Base-by-base conservation (phyloP, 768 basidiomycete species). In the Leccinum ochraceum region DNA sequence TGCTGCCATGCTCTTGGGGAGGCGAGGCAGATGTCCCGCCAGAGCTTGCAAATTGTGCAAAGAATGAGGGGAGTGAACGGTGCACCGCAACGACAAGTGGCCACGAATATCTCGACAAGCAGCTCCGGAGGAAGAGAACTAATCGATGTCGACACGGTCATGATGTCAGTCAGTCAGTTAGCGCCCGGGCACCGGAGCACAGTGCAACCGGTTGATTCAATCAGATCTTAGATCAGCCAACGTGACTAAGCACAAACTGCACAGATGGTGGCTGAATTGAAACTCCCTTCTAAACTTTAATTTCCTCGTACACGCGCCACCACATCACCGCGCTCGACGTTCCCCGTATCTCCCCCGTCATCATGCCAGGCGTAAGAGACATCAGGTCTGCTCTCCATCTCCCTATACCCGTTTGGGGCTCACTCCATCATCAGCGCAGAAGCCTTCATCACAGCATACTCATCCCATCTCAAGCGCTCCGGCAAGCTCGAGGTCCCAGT, bases 401-500 rank as follows among this genome's bases (percentile, higher is more conserved):
- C 20, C 36, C 13, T 30, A 42, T 59, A 60, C 64, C 53, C 39
- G 63, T 69, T 62, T 69, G 57, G n/a, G 2, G 7, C 64, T 60
- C 20, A 60, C 28, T 60, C 57, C 4, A 10, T 48, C 63, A 17
- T 46, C 76, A 97, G 95, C 79, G 91, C 95, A 74, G 93, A 95
- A 64, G 87, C 86, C 63, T 98, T 98, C 82, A 97, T 98, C 78
- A 71, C 83, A 63, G 95, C 95, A 69, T 98, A 98, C 79, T 81
- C 95, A 72, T 94, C 91, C 74, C 95, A 98, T 79, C 84, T 98
- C 75, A 98, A 98, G 82, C 90, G 95, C 68, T 95, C 94, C 65
- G 97, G 97, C 78, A 98, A 98, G 84, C 92, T 99, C 73, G 95
- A 99, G 82, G 92, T 98, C 63, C 96, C 96, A 69, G 89, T 87